These are phyloP conservation scores for Tolypocladium inflatum DNA, from an alignment of 2,329 filamentous ascomycete species.

Conservation along the genomic window DNA sequence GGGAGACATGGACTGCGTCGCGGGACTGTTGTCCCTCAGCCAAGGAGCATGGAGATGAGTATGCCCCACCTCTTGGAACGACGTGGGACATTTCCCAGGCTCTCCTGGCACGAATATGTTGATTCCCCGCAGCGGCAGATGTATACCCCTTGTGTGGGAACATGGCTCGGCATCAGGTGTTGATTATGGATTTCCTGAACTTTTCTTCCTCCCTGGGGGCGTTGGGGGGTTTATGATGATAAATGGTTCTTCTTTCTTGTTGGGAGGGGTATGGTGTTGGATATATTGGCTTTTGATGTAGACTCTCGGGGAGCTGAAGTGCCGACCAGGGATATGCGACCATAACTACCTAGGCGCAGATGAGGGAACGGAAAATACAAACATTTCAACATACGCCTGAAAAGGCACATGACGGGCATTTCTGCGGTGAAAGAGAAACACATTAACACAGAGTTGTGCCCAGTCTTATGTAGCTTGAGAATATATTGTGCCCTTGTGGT, in stretches of 20 bases:
- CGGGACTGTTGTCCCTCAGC: conserved; percentile 78
- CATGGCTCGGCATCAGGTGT: neutral
- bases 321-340: neutral
- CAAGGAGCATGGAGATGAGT: conserved; percentile 78
- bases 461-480: neutral
- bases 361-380: neutral
- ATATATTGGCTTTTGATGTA: neutral
- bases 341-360: neutral
- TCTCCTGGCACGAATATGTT: neutral
- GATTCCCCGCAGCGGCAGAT: neutral
- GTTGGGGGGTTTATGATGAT: neutral
- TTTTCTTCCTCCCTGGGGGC: neutral
- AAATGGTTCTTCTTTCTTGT: neutral
- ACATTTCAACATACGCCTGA: neutral
- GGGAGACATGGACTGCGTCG: conserved; percentile 79
- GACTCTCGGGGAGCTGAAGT: neutral
- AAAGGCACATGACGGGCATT: no score
- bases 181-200: neutral
- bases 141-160: neutral
- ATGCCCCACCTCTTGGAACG: no score
- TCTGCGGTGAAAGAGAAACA: neutral
- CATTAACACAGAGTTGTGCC: neutral
- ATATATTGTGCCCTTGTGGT: neutral
- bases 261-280: neutral
- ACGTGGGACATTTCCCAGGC: neutral